Evolutionary conservation across 805 yeast species (phyloP), one percentile per base, ranked within the genome.

Genomic region (Suhomyces pyralidae): DNA sequence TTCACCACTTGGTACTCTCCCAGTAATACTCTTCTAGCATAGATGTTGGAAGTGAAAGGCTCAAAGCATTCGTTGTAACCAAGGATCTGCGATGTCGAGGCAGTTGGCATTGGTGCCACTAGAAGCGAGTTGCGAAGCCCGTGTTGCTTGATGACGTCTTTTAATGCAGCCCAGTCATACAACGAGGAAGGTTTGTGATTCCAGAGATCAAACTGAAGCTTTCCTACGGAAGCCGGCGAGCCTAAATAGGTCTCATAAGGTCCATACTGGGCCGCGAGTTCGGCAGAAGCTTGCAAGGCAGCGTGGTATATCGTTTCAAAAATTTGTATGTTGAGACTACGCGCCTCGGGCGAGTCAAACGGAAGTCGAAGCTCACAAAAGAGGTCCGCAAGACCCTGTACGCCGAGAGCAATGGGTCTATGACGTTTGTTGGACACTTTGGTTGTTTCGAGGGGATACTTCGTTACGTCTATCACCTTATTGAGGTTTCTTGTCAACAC

Each of bases 71-170:
- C 86, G 62, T 80, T 81, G 67, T 77, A 78, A 58, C 85, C 86
- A 62, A 81, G 73, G 55, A 81, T 81, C 65, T 81, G 86, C 8
- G 85, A 81, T 5, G 85, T 81, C 22, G 85, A 81, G n/a, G 85
- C 85, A 54, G 86, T 81, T 44, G 86, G 86, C 86, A 81, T 81
- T 55, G 85, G 85, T 0, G 86, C 86, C 56, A 81, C 84, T 58
- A 81, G 75, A 58, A 81, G 71, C 36, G 86, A 81, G 69, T 81
- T 81, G 69, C 86, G 76, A 45, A 81, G 60, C 45, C 86, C 86
- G 61, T 76, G 71, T 56, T 73, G 70, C 49, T 75, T 74, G 61
- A 81, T 68, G 53, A 73, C 69, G 55, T 70, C 75, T 67, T 81
- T 81, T 60, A 81, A 69, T n/a, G 69, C 50, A 59, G 80, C 84